phyloP scores from a whole-genome alignment of 2,329 filamentous ascomycete species.

The Cladophialophora bantiana region DNA sequence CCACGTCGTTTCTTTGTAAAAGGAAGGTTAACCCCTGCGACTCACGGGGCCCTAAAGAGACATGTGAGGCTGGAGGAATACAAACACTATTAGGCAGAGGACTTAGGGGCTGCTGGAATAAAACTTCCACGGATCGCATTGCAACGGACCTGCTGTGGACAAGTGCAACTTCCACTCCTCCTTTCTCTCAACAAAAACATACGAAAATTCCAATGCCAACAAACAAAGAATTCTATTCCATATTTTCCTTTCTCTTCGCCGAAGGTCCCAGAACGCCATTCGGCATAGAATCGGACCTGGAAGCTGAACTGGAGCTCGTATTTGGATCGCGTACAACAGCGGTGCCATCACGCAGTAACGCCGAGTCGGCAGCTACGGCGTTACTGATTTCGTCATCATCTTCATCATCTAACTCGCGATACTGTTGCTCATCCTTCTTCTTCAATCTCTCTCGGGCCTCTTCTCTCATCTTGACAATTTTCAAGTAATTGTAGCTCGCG shows the following conservation, averaged over 20 bases:
- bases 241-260: slow-evolving; percentile 23
- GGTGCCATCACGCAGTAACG: slow-evolving; percentile 27
- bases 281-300: not conserved
- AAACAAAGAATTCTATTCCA: slow-evolving; percentile 38
- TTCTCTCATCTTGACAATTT: slow-evolving; percentile 84
- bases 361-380: slow-evolving; percentile 12
- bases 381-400: slow-evolving; percentile 1
- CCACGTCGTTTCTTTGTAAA: too few species aligned
- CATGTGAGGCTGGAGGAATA: too few species aligned
- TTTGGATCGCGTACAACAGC: slow-evolving; percentile 12
- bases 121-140: too few species aligned
- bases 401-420: slow-evolving; percentile 25
- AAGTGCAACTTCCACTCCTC: too few species aligned
- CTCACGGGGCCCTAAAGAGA: too few species aligned
- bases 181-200: not conserved
- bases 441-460: slow-evolving; percentile 65
- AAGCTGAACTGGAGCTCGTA: slow-evolving; percentile 15
- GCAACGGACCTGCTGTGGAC: too few species aligned
- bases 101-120: too few species aligned
- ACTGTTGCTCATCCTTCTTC: slow-evolving; percentile 37
- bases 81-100: too few species aligned
- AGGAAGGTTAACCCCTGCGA: too few species aligned
- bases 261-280: slow-evolving; percentile 11
- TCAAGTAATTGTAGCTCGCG: slow-evolving; percentile 90
- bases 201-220: not conserved